Evolutionary conservation across 2,329 filamentous ascomycete genomes (phyloP), one percentile per base, ranked within the genome.

Genomic region (Xylariaceae sp.): DNA sequence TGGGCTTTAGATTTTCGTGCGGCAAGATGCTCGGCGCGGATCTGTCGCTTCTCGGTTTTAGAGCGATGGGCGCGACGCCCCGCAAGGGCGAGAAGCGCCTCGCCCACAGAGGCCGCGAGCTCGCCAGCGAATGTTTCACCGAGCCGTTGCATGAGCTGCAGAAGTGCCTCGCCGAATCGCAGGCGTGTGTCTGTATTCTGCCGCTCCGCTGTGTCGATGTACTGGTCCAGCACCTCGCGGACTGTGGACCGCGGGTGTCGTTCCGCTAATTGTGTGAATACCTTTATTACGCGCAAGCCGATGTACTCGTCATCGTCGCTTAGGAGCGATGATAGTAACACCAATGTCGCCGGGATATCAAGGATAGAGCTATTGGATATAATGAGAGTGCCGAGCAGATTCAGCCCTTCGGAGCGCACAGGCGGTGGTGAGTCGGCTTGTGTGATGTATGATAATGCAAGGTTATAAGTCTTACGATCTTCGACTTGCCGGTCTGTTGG

Each of bases 241-340:
- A 81, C 73, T 0, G 85, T 84, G 0, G 86, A 81, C 35, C 78
- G 81, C 0, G 87, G 85, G 44, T 89, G 86, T 50, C 75, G 78
- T 57, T 78, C 72, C 0, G 86, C 81, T 9, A 92, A 70, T 20
- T 83, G 80, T 0, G 81, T 80, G 53, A 89, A 83, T 1, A 86
- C 77, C 57, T 83, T 84, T 56, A 91, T 82, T 13, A 84, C 81
- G n/a, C 83, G 80, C 2, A 87, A 74, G 62, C 88, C 87, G 55
- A 91, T 85, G 65, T 87, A 92, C 50, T 89, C 86, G 50, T 91
- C 88, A 5, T 79, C 75, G 42, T 89, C 86, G 55, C 81, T 78
- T 1, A 91, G 73, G 0, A 90, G 75, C 8, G 81, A 83, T 1
- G 84, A 83, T 47, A 91, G 75, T 1, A 89, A 75, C 5, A 87